phyloP scores from a whole-genome alignment of 768 basidiomycete species.

The Calocera cornea region DNA sequence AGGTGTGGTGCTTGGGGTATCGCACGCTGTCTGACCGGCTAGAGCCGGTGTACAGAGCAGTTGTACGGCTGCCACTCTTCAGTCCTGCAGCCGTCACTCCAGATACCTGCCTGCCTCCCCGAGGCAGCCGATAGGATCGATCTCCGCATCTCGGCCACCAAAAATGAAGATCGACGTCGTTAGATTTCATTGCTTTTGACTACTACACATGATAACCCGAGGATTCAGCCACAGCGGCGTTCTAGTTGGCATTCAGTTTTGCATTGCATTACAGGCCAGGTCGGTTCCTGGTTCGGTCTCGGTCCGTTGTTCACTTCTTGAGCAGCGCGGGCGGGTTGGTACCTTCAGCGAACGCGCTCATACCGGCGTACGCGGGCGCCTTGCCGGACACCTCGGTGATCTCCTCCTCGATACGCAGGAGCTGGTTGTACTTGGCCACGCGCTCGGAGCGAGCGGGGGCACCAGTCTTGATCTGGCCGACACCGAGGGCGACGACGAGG shows the following conservation, averaged over 20 bases:
- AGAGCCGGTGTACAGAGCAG: too few relatives aligned
- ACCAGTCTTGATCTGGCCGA: conserved; percentile 97
- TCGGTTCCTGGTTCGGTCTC: neutral
- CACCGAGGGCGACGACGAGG: conserved; percentile 81
- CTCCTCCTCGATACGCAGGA: conserved; percentile 88
- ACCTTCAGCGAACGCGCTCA: conserved; percentile 68
- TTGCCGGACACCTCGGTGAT: conserved; percentile 33
- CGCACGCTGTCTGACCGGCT: too few relatives aligned
- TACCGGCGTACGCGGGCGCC: conserved; percentile 59
- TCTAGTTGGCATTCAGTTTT: neutral
- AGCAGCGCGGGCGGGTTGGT: conserved; percentile 54
- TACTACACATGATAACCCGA: conserved; percentile 1
- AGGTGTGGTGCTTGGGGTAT: too few relatives aligned
- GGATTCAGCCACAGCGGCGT: neutral
- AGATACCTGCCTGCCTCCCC: too few relatives aligned
- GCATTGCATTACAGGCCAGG: neutral
- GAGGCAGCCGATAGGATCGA: too few relatives aligned
- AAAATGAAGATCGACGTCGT: neutral
- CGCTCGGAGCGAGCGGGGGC: conserved; percentile 93
- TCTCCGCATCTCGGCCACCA: too few relatives aligned
- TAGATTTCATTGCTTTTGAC: conserved; percentile 6
- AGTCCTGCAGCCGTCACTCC: too few relatives aligned
- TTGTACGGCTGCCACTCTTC: too few relatives aligned
- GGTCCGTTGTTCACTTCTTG: conserved; percentile 38
- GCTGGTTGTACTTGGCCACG: conserved; percentile 79